Conservation (phyloP, 2,329 filamentous ascomycete species). For the Blastomyces silverae region DNA sequence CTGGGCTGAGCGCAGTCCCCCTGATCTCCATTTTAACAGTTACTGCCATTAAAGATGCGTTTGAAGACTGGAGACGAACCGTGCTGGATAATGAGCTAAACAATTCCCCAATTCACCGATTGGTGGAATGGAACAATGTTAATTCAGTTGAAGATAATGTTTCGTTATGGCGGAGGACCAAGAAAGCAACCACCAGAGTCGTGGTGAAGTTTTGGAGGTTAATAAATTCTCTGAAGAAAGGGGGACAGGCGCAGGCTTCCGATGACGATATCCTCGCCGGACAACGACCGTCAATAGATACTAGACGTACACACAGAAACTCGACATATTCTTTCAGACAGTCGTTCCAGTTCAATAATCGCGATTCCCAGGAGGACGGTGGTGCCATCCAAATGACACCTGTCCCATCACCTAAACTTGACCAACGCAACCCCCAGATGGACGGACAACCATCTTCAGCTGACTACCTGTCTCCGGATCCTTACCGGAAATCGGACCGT, state of each 20-base stretch:
- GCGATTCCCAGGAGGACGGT: constrained; percentile 36
- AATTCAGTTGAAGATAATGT: constrained; percentile 85
- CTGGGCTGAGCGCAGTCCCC: constrained; percentile 81
- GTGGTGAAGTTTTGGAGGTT: constrained; percentile 51
- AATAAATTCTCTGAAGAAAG: constrained; percentile 45
- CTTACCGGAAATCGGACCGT: constrained; percentile 11
- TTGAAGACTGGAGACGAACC: constrained; percentile 91
- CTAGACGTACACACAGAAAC: constrained; percentile 49
- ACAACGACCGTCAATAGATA: constrained; percentile 60
- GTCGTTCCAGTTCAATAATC: constrained; percentile 48
- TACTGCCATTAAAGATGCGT: constrained; percentile 87
- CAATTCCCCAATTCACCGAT: constrained; percentile 86
- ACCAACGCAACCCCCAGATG: constrained; percentile 1
- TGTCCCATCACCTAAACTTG: constrained; percentile 67
- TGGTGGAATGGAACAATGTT: constrained; percentile 85
- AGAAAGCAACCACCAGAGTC: constrained; percentile 71
- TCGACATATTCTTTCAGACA: constrained; percentile 51
- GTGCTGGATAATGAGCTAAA: constrained; percentile 89
- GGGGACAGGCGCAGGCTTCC: constrained; percentile 38
- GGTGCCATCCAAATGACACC: constrained; percentile 94
- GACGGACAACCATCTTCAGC: neutral
- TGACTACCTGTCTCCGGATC: constrained; percentile 9
- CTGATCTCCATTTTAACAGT: constrained; percentile 85
- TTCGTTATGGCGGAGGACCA: constrained; percentile 76
- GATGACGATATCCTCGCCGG: constrained; percentile 38